A percentile compares a stretch with the other conserved stretches of the same genome.
phyloP scores from a whole-genome alignment of 352 stramenopile genomes.

The Phytophthora crassamura region DNA sequence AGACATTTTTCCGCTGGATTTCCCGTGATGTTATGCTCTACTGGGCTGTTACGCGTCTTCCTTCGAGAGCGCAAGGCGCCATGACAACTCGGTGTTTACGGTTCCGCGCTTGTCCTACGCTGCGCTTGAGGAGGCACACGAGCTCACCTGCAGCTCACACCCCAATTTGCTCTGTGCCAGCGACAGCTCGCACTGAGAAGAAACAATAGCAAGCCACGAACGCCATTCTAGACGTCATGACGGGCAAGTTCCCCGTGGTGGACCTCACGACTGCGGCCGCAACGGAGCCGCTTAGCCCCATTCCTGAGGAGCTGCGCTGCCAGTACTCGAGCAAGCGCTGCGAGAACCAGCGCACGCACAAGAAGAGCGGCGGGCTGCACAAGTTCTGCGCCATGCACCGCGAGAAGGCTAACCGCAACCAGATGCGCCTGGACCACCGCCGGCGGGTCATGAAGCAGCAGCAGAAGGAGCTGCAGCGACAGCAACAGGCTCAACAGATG shows the following conservation, averaged over 20 bases:
- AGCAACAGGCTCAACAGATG: conserved; percentile 46
- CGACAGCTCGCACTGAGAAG: conserved; percentile 29
- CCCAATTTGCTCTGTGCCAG: conserved; percentile 38
- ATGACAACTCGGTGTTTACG: conserved; percentile 35
- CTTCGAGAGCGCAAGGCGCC: conserved; percentile 8
- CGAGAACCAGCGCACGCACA: conserved; percentile 58
- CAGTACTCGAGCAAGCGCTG: conserved; percentile 81
- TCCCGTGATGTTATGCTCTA: conserved; percentile 21
- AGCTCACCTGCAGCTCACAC: conserved; percentile 28
- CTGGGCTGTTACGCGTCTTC: conserved; percentile 10
- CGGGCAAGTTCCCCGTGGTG: conserved; percentile 20
- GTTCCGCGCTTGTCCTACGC: conserved; percentile 35
- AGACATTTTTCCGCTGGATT: conserved; percentile 43
- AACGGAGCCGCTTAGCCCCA: conserved; percentile 10
- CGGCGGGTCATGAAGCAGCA: conserved; percentile 62
- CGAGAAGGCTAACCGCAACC: conserved; percentile 75
- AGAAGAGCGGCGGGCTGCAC: conserved; percentile 76
- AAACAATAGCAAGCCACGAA: conserved; percentile 2
- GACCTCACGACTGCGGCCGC: conserved; percentile 17
- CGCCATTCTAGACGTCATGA: conserved; percentile 21
- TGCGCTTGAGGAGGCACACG: conserved; percentile 18
- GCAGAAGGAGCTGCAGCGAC: conserved; percentile 45
- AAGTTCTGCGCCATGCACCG: conserved; percentile 79
- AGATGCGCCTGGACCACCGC: conserved; percentile 71
- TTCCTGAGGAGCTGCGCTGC: conserved; percentile 56